phyloP scores from a whole-genome alignment of 139 green algal genomes.

The Chlamydomonas incerta region DNA sequence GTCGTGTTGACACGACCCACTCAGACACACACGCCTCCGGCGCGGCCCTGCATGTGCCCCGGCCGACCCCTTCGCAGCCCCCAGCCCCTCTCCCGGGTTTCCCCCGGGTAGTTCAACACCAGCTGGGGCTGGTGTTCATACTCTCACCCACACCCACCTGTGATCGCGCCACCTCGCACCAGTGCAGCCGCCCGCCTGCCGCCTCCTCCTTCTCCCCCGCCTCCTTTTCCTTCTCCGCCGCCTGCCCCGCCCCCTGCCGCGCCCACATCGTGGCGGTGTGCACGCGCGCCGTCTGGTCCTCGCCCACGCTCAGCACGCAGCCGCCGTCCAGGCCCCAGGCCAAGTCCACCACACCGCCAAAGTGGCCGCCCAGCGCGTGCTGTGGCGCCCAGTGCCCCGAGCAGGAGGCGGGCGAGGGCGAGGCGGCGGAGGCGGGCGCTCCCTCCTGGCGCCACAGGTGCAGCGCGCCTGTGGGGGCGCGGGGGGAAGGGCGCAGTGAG shows the following conservation, averaged over 20 bases:
- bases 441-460: slow-evolving; percentile 83
- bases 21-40: too few species aligned
- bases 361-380: slow-evolving; percentile 87
- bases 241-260: not conserved
- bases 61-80: too few species aligned
- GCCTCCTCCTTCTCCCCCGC: not conserved
- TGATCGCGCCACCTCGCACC: slow-evolving; percentile 93
- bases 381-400: slow-evolving; percentile 72
- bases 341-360: slow-evolving; percentile 80
- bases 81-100: too few species aligned
- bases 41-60: too few species aligned
- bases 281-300: slow-evolving; percentile 89
- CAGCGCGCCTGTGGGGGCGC: slow-evolving; percentile 74
- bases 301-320: slow-evolving; percentile 77
- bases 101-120: too few species aligned
- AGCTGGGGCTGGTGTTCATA: too few species aligned
- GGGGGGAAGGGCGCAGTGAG: not conserved
- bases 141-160: too few species aligned
- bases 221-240: not conserved
- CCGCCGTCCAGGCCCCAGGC: slow-evolving; percentile 77
- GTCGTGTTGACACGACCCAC: too few species aligned
- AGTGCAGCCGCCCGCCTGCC: slow-evolving; percentile 54
- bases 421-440: not conserved
- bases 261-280: slow-evolving; percentile 45
- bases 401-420: not conserved